These are phyloP conservation scores for Rhypophila decipiens DNA, from an alignment of 495 filamentous ascomycete genomes.

Conservation along the genomic window DNA sequence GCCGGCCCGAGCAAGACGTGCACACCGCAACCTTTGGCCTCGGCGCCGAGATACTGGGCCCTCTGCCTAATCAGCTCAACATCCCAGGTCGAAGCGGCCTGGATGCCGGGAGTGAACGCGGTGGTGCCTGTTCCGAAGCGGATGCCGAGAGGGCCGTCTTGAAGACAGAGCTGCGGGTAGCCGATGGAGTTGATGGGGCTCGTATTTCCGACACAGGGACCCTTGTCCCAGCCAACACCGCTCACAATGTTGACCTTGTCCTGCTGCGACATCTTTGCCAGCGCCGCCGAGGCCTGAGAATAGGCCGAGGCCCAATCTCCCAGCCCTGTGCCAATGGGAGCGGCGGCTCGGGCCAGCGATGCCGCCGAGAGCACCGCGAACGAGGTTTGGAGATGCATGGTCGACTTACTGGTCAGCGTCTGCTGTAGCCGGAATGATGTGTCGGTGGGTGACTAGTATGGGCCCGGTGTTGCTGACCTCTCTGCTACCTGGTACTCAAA, in stretches of 20 bases:
- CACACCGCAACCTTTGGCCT: constrained; percentile 65
- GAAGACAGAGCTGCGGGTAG: constrained; percentile 53
- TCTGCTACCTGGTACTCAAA: too few relatives aligned
- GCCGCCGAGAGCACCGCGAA: constrained; percentile 7
- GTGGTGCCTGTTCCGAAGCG: constrained; percentile 35
- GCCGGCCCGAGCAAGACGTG: constrained; percentile 72
- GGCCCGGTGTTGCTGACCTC: too few relatives aligned
- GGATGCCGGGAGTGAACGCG: constrained; percentile 43
- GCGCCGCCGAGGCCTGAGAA: constrained; percentile 46
- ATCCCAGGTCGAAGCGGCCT: constrained; percentile 72
- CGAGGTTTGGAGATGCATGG: background rate
- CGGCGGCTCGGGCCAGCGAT: constrained; percentile 1
- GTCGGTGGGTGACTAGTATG: too few relatives aligned
- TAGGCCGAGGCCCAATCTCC: constrained; percentile 49
- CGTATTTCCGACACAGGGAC: constrained; percentile 63
- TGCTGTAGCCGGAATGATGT: too few relatives aligned
- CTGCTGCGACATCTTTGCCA: constrained; percentile 47
- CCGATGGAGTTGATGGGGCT: constrained; percentile 43
- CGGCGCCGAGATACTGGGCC: constrained; percentile 60
- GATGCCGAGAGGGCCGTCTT: constrained; percentile 52
- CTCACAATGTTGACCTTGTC: constrained; percentile 60
- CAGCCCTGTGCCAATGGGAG: constrained; percentile 7
- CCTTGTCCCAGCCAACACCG: constrained; percentile 58
- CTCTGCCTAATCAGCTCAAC: constrained; percentile 67
- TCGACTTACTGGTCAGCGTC: too few relatives aligned